Evolutionary conservation across 345 rosid genomes (phyloP), one percentile per base, ranked within the genome.

Genomic region (Rhodamnia rubescens): DNA sequence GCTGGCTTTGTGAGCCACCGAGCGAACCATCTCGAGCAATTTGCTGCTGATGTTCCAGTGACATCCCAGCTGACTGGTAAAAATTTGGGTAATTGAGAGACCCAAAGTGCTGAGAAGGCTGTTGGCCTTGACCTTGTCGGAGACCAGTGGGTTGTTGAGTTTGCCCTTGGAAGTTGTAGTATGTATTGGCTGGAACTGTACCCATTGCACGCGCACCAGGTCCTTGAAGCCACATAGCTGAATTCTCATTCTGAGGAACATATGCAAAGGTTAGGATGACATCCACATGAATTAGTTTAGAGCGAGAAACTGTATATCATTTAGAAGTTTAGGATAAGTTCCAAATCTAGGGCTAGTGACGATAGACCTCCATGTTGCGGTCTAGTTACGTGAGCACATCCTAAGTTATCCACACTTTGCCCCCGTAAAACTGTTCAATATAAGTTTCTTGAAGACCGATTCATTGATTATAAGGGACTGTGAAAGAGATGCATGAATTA

Each of bases 51-150:
- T 94, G 98, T 32, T 97, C 99, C 75, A 92, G 81, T 1, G 99
- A 92, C 83, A 94, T 91, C 83, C 96, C 98, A 3, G 96, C 85
- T 87, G 96, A 89, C 82, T 97, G 98, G 89, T 95, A 96, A 90
- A 90, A 93, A 81, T 96, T 97, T 11, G 98, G 98, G 90, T 97
- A 95, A 64, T 98, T 97, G 42, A 86, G 94, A 8, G 91, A 88
- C 32, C 98, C 96, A 18, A 93, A 94, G 84, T 96, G 98, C 90
- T 97, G 99, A n/a, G 96, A 93, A 8, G 95, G 93, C 84, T 94
- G 99, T 86, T 96, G 99, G 51, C 91, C 98, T 91, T 97, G 98
- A 12, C 91, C 98, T 90, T 97, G 98, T 14, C 98, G 93, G 86
- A 90, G 94, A 50, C 91, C 96, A 40, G 87, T 92, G 51, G 94